A percentile compares a stretch with the other conserved stretches of the same genome.
Evolutionary conservation across 1,284 basidiomycete species (phyloP).

Genomic region (Microbotryum violaceum): DNA sequence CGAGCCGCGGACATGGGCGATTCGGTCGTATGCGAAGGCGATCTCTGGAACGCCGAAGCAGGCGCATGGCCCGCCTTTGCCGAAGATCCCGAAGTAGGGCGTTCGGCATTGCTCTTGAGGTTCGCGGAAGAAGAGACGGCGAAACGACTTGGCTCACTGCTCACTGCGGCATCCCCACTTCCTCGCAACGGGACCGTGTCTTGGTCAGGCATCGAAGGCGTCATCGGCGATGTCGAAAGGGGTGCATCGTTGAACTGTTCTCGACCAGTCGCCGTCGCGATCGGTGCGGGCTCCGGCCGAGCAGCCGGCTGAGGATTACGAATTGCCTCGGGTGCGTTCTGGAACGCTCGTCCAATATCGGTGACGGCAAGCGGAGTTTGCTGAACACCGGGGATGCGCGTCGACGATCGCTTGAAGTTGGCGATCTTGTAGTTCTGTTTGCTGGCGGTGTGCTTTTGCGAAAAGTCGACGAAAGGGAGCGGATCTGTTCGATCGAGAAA

Average conservation of each 20-base stretch:
- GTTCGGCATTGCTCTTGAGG: background rate
- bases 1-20: too few relatives aligned
- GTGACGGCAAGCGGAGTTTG: slow-evolving; percentile 23
- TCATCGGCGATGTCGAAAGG: background rate
- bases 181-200: background rate
- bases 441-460: slow-evolving; percentile 40
- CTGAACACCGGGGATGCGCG: slow-evolving; percentile 22
- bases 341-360: slow-evolving; percentile 20
- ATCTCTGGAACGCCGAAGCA: slow-evolving; percentile 1
- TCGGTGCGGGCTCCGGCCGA: background rate
- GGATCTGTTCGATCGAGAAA: slow-evolving; percentile 48
- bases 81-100: background rate
- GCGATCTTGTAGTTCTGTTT: slow-evolving; percentile 44
- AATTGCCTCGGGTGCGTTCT: background rate
- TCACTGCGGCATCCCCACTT: slow-evolving; percentile 4
- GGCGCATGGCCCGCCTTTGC: background rate
- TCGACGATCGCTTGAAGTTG: slow-evolving; percentile 53
- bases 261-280: background rate
- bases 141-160: background rate
- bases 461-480: slow-evolving; percentile 65
- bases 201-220: background rate
- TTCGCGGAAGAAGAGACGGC: slow-evolving; percentile 1
- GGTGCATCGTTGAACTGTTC: background rate
- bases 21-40: background rate
- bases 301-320: background rate